phyloP scores from a whole-genome alignment of 345 rosid genomes.

The Citrus glauca region DNA sequence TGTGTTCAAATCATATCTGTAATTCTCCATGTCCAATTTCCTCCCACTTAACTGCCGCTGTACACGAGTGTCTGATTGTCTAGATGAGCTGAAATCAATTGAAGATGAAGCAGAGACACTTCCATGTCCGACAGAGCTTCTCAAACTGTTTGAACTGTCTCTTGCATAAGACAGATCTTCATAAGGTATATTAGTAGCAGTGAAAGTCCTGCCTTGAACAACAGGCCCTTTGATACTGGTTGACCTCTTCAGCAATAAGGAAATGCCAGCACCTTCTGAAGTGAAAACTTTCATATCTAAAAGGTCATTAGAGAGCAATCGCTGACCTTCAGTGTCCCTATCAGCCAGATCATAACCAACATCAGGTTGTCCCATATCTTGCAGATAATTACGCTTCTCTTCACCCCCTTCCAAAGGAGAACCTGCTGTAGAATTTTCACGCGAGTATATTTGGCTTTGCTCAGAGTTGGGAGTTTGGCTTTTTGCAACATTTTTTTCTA shows the following conservation, averaged over 20 bases:
- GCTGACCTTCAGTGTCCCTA: slow-evolving; percentile 32
- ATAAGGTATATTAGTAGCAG: slow-evolving; percentile 50
- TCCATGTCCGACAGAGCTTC: slow-evolving; percentile 77
- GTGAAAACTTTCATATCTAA: slow-evolving; percentile 29
- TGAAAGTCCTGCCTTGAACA: slow-evolving; percentile 59
- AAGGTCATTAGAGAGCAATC: slow-evolving; percentile 26
- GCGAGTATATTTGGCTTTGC: slow-evolving; percentile 28
- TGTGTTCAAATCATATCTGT: slow-evolving; percentile 45
- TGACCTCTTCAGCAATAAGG: slow-evolving; percentile 76
- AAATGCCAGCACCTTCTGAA: slow-evolving; percentile 56
- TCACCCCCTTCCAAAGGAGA: slow-evolving; percentile 35
- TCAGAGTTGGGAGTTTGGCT: slow-evolving; percentile 20
- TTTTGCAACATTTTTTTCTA: slow-evolving; percentile 32
- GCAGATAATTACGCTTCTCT: slow-evolving; percentile 29
- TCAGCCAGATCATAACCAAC: slow-evolving; percentile 25
- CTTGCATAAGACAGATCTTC: slow-evolving; percentile 73
- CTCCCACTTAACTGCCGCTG: slow-evolving; percentile 67
- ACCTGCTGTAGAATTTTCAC: slow-evolving; percentile 30
- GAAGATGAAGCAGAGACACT: slow-evolving; percentile 86
- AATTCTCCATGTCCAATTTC: slow-evolving; percentile 65
- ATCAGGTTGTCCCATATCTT: slow-evolving; percentile 37
- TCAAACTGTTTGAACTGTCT: slow-evolving; percentile 59
- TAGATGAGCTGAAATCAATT: slow-evolving; percentile 63
- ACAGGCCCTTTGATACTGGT: slow-evolving; percentile 72
- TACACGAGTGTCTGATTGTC: slow-evolving; percentile 55